Conservation (phyloP, 176 grass and related monocot species). For the Olyra latifolia region DNA sequence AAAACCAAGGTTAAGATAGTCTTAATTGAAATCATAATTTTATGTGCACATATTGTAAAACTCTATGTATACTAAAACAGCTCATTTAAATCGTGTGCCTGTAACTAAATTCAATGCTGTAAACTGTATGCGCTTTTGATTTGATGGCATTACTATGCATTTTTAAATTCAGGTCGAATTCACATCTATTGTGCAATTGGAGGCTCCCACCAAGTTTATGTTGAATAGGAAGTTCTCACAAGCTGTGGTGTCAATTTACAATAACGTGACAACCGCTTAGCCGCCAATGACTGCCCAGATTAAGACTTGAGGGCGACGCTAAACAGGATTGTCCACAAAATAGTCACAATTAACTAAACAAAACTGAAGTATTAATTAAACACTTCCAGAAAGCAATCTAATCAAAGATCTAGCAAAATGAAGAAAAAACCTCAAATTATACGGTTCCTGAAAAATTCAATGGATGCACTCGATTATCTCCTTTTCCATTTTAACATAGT, state of each 20-base stretch:
- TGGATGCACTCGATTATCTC: background rate
- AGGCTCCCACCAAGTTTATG: too few relatives aligned
- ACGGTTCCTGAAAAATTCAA: background rate
- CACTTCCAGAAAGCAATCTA: background rate
- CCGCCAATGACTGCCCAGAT: too few relatives aligned
- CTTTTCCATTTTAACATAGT: background rate
- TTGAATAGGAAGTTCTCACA: too few relatives aligned
- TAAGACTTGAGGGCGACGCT: too few relatives aligned
- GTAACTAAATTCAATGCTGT: background rate
- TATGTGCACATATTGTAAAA: too few relatives aligned
- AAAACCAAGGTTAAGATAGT: too few relatives aligned
- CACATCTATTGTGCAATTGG: background rate
- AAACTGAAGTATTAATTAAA: background rate
- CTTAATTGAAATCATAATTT: too few relatives aligned
- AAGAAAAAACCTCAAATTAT: background rate
- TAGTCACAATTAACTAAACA: background rate
- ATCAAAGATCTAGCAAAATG: background rate
- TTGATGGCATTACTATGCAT: background rate
- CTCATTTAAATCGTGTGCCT: background rate
- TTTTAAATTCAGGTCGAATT: background rate
- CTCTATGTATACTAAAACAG: too few relatives aligned
- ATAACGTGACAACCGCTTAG: too few relatives aligned
- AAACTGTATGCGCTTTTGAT: background rate
- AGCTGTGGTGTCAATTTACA: too few relatives aligned
- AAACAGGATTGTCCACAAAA: too few relatives aligned